These are phyloP conservation scores for Henckelia pumila DNA, from an alignment of 257 asterid species.

Conservation along the genomic window DNA sequence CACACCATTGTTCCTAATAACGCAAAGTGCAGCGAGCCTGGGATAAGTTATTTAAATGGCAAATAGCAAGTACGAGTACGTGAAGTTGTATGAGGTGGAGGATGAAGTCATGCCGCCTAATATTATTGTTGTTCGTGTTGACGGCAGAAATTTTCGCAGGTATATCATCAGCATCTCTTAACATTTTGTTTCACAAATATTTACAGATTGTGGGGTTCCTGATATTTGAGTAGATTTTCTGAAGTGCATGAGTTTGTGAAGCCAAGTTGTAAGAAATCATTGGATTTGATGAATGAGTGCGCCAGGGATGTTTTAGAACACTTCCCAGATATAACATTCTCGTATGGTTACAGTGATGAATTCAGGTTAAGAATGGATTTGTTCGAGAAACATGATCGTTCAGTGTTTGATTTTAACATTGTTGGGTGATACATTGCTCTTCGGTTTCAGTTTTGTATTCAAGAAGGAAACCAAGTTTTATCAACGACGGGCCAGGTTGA, in stretches of 20 bases:
- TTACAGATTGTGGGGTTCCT: background rate
- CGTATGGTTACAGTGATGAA: conserved; percentile 70
- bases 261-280: conserved; percentile 56
- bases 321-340: conserved; percentile 70
- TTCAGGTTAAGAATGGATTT: conserved; percentile 46
- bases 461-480: conserved; percentile 73
- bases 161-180: conserved; percentile 6
- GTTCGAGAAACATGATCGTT: no score
- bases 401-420: background rate
- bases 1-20: no score
- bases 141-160: conserved; percentile 60
- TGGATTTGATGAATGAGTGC: conserved; percentile 77
- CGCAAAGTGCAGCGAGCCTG: no score
- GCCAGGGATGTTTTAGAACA: conserved; percentile 59
- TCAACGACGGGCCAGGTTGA: conserved; percentile 74
- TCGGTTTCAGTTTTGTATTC: conserved; percentile 58
- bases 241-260: conserved; percentile 71
- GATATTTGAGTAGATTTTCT: conserved; percentile 48
- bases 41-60: conserved; percentile 46
- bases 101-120: conserved; percentile 66
- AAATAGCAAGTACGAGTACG: conserved; percentile 84
- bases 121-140: conserved; percentile 52
- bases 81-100: conserved; percentile 63
- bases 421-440: background rate
- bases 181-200: background rate